Base-by-base conservation (phyloP, 495 filamentous ascomycete species). In the Parachaetomium inaequale region DNA sequence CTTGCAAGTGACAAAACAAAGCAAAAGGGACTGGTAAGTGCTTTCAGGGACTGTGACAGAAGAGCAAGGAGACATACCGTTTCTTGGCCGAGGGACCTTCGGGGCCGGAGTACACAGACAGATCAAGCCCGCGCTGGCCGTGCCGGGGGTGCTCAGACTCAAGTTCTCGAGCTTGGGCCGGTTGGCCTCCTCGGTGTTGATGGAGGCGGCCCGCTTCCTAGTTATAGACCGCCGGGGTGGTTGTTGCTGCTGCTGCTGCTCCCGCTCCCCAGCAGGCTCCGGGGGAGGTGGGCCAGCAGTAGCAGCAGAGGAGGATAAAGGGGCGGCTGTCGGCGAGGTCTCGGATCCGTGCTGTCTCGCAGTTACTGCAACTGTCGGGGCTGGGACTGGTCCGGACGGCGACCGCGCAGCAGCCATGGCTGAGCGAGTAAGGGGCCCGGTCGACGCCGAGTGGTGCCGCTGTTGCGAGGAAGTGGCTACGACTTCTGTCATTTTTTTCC, bases 31-130 rank as follows among this genome's bases (percentile, higher is more conserved):
- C 62, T 69, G 63, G 60, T 47, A 67, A 60, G 66, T 67, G 58
- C 65, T 65, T 34, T 47, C n/a, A 7, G n/a, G 32, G 31, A 46
- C 26, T 10, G n/a, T 15, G 3, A 29, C 3, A 17, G 4, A 53
- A 52, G 26, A 63, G 26, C 60, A 56, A 61, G 40, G 23, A 49
- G 51, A 47, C 46, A 63, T 82, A 98, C 94, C 92, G 80, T 98
- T 98, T 70, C 94, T 85, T 58, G 94, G 94, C 67, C 94, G 79
- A 28, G 94, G 94, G 55, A 98, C 91, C 75, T 97, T 96, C 6
- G 92, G 91, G 65, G 91, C 90, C 26, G 91, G 91, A 65, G 95
- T 90, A 75, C 94, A 98, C 67, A 97, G 84, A 79, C 94, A 98
- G 60, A 96, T 78, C 31, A 73, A 67, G 19, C 69, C 66, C 8